Evolutionary conservation across 2,329 filamentous ascomycete genomes (phyloP), one percentile per base, ranked within the genome.

Genomic region (Alternaria triticina): DNA sequence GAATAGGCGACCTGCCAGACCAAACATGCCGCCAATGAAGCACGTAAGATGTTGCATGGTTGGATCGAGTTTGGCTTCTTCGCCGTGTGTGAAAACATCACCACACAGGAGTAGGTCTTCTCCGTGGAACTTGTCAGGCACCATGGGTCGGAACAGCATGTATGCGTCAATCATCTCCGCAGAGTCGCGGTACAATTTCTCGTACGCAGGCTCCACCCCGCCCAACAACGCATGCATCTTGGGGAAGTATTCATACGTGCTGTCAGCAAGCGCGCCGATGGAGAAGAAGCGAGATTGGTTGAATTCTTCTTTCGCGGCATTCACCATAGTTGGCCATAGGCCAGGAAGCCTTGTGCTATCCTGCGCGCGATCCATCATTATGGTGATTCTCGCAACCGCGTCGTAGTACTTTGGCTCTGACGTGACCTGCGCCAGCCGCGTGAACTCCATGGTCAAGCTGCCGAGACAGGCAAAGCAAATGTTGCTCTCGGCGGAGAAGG

Each of bases 21-120:
- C 87, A 65, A 88, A 86, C 86, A 89, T 89, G 47, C 87, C 88
- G 13, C 88, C 88, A 5, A 85, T 82, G 72, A 89, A 90, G 75
- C 88, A 90, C 11, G 82, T 84, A 5, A 89, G 81, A 75, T 90
- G 88, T 49, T 87, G 84, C 51, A 84, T 85, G 66, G 88, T 83
- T 17, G 86, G 82, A 10, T 83, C 79, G 7, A 78, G 63, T 4
- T 46, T 65, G 6, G 71, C 57, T 12, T 68, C 52, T 11, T 62
- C 64, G 70, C 62, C 57, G 28, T 62, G 50, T 1, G 68, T 61
- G 23, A 62, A 63, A 2, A 83, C 79, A 46, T 82, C 80, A 22
- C 78, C 79, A 27, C 73, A 76, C 44, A 77, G 70, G 4, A 80
- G 62, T 2, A 80, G 64, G 8, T 75, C 69, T 15, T 70, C 58